A percentile compares a stretch with the other conserved stretches of the same genome.
phyloP scores from a whole-genome alignment of 345 rosid genomes.

The Gossypium longicalyx region DNA sequence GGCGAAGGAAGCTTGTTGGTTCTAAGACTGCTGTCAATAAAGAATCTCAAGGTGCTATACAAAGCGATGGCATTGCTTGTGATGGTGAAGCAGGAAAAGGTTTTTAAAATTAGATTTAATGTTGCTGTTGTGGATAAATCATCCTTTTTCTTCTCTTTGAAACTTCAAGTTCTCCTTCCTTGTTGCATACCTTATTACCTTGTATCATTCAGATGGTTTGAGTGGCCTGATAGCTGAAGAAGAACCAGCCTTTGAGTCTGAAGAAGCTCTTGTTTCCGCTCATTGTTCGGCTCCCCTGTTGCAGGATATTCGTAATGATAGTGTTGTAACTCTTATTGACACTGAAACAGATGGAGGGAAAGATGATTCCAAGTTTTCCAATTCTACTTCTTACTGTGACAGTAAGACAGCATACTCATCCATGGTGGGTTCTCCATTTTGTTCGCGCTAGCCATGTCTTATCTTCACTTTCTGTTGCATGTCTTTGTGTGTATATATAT shows the following conservation, averaged over 20 bases:
- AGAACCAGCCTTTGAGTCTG: constrained; percentile 55
- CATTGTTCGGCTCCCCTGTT: constrained; percentile 43
- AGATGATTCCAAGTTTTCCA: constrained; percentile 49
- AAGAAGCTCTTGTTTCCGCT: constrained; percentile 46
- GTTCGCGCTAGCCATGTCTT: constrained; percentile 11
- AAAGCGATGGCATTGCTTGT: constrained; percentile 34
- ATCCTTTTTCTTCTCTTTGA: neutral
- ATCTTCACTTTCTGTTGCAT: neutral
- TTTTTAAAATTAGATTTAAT: constrained; percentile 19
- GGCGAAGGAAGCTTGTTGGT: constrained; percentile 63
- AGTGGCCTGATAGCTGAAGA: constrained; percentile 45
- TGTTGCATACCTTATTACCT: neutral
- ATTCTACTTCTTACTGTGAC: constrained; percentile 55
- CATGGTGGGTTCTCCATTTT: constrained; percentile 47
- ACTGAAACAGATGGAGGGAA: constrained; percentile 43
- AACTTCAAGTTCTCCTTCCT: neutral
- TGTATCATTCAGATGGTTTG: constrained; percentile 36
- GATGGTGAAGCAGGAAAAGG: constrained; percentile 73
- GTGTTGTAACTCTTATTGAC: constrained; percentile 45
- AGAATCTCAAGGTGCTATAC: constrained; percentile 36
- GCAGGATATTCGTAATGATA: constrained; percentile 50
- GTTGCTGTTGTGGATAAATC: neutral
- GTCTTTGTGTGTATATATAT: constrained; percentile 10
- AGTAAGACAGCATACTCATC: constrained; percentile 73
- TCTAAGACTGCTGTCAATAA: constrained; percentile 33